phyloP scores from a whole-genome alignment of 2,329 filamentous ascomycete species.

The Calonectria multiphialidica region DNA sequence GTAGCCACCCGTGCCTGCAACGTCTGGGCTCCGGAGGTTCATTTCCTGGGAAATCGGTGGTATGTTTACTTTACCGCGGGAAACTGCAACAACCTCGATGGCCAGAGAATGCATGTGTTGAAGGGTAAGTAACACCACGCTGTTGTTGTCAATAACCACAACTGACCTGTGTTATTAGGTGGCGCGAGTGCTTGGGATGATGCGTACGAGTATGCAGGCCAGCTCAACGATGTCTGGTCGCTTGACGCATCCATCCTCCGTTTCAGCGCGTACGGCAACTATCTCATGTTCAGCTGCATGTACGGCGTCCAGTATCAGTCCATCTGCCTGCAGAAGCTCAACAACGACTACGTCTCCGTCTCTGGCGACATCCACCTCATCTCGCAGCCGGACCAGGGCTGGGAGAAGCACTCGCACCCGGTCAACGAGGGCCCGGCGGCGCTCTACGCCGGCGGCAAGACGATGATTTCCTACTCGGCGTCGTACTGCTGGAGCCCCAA shows the following conservation, averaged over 20 bases:
- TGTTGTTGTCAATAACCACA: neutral
- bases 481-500: conserved; percentile 66
- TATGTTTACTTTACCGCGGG: conserved; percentile 69
- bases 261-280: conserved; percentile 57
- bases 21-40: conserved; percentile 68
- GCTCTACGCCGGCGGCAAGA: conserved; percentile 63
- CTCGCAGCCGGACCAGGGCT: conserved; percentile 60
- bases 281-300: conserved; percentile 66
- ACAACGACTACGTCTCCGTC: conserved; percentile 54
- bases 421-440: conserved; percentile 68
- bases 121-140: conserved; percentile 49
- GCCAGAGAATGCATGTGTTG: conserved; percentile 64
- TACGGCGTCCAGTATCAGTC: conserved; percentile 51
- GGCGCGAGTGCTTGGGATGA: conserved; percentile 63
- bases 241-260: conserved; percentile 66
- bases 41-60: conserved; percentile 59
- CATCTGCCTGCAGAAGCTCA: conserved; percentile 53
- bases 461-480: conserved; percentile 64
- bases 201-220: conserved; percentile 58
- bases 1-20: conserved; percentile 63
- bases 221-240: conserved; percentile 59
- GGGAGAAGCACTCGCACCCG: conserved; percentile 60
- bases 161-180: conserved; percentile 45
- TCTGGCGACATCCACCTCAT: conserved; percentile 58
- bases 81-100: conserved; percentile 56